Conservation (phyloP, 208 protist genomes). For the Acanthamoeba healyi region DNA sequence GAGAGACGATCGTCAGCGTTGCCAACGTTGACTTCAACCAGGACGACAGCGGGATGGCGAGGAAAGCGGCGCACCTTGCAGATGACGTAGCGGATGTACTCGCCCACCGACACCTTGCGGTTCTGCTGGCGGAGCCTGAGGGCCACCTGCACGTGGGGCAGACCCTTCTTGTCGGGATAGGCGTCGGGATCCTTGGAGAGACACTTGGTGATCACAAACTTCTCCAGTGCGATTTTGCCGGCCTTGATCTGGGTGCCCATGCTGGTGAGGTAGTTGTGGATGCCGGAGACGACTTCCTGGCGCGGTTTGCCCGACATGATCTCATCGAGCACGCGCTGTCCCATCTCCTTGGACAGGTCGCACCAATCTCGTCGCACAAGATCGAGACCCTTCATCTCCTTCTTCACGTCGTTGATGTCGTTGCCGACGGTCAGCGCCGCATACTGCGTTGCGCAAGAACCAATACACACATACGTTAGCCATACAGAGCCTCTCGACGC, state of each 20-base stretch:
- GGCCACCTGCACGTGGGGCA: slow-evolving; percentile 67
- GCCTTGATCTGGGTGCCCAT: slow-evolving; percentile 84
- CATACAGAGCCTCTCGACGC: slow-evolving; percentile 91
- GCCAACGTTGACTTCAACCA: background rate
- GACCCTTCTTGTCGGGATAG: slow-evolving; percentile 68
- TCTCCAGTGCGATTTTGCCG: slow-evolving; percentile 91
- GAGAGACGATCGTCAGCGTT: too few relatives aligned
- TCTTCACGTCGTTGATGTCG: slow-evolving; percentile 65
- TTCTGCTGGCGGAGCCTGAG: slow-evolving; percentile 51
- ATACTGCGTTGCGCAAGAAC: slow-evolving; percentile 92
- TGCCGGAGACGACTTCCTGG: slow-evolving; percentile 91
- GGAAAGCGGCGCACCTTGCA: slow-evolving; percentile 32
- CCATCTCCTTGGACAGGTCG: slow-evolving; percentile 95
- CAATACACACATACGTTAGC: background rate
- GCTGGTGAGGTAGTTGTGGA: slow-evolving; percentile 94
- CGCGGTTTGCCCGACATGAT: slow-evolving; percentile 92
- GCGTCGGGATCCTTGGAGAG: slow-evolving; percentile 88
- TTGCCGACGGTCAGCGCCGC: slow-evolving; percentile 89
- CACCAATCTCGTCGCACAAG: slow-evolving; percentile 99
- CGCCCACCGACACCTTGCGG: slow-evolving; percentile 52
- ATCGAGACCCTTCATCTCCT: slow-evolving; percentile 99
- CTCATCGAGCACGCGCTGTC: slow-evolving; percentile 92
- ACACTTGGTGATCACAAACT: slow-evolving; percentile 98
- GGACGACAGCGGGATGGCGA: background rate
- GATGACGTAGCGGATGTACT: slow-evolving; percentile 73